Conservation (phyloP, 2,329 filamentous ascomycete genomes). For the Akanthomyces uredinophilus region DNA sequence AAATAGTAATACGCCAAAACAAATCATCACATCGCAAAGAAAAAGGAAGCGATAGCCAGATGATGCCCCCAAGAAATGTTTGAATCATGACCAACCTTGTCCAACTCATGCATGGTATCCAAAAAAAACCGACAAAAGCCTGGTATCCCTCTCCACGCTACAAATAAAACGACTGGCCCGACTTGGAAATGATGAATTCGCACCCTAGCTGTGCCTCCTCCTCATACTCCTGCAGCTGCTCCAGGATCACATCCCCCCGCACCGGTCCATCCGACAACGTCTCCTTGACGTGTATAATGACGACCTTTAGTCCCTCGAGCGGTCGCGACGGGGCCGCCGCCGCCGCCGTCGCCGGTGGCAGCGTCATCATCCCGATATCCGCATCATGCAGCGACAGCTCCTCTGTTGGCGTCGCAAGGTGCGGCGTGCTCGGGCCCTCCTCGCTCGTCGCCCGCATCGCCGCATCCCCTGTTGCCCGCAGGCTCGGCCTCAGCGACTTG, state of each 20-base stretch:
- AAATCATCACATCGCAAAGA: too few species aligned
- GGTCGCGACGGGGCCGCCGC: constrained; percentile 36
- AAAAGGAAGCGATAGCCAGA: neutral
- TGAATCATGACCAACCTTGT: neutral
- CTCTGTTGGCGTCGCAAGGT: constrained; percentile 42
- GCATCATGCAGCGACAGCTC: constrained; percentile 39
- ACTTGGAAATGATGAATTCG: constrained; percentile 67
- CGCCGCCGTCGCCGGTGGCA: constrained; percentile 17
- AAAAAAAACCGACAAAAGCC: constrained; percentile 12
- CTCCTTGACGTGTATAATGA: constrained; percentile 94
- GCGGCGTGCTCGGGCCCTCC: constrained; percentile 32
- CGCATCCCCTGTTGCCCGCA: constrained; percentile 18
- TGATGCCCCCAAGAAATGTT: neutral
- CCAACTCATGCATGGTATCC: neutral
- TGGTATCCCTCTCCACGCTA: constrained; percentile 22
- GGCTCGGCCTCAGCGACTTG: constrained; percentile 35
- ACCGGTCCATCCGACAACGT: constrained; percentile 66
- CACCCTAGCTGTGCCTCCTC: constrained; percentile 64
- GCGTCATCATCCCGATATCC: constrained; percentile 22
- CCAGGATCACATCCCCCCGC: constrained; percentile 60
- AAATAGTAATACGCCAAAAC: neutral
- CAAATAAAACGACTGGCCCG: constrained; percentile 56
- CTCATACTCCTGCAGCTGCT: constrained; percentile 64
- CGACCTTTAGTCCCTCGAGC: constrained; percentile 68
- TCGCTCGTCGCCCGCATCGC: constrained; percentile 3